Conservation (phyloP, 352 stramenopile species). For the Globisporangium alternatum region DNA sequence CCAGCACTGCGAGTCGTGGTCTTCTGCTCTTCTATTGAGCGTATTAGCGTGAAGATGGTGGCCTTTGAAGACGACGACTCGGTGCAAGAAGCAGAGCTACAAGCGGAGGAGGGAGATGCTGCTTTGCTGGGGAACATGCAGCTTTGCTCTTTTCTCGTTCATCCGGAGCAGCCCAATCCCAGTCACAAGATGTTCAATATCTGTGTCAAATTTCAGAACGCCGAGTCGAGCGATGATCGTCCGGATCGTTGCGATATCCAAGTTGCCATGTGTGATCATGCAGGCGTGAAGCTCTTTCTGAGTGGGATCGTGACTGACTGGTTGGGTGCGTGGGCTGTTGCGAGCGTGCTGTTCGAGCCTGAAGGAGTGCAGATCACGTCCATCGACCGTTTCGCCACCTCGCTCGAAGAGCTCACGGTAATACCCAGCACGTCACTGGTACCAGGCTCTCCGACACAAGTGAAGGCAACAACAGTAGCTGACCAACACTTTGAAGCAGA, state of each 20-base stretch:
- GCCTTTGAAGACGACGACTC: not conserved
- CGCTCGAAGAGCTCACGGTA: constrained; percentile 7
- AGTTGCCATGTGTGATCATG: constrained; percentile 30
- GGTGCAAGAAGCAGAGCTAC: not conserved
- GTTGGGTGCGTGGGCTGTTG: constrained; percentile 35
- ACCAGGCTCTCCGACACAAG: not conserved
- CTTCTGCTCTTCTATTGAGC: not conserved
- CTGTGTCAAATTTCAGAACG: not conserved
- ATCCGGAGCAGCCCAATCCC: not conserved
- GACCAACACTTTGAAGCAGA: not conserved
- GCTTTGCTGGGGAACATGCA: not conserved
- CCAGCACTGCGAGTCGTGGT: not conserved
- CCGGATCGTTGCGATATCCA: constrained; percentile 22
- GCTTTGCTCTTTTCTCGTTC: constrained; percentile 4
- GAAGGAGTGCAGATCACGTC: not conserved
- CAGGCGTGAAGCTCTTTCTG: constrained; percentile 36
- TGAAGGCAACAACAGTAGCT: not conserved
- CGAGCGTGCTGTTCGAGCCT: constrained; percentile 17
- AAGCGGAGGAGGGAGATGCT: not conserved
- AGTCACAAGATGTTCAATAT: not conserved
- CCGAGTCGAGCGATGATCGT: not conserved
- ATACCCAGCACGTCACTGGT: not conserved
- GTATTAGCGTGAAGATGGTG: not conserved
- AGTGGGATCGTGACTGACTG: constrained; percentile 16
- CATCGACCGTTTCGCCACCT: constrained; percentile 9